A percentile compares a stretch with the other conserved stretches of the same genome.
phyloP scores from a whole-genome alignment of 257 asterid genomes.

The Jacaranda copaia region DNA sequence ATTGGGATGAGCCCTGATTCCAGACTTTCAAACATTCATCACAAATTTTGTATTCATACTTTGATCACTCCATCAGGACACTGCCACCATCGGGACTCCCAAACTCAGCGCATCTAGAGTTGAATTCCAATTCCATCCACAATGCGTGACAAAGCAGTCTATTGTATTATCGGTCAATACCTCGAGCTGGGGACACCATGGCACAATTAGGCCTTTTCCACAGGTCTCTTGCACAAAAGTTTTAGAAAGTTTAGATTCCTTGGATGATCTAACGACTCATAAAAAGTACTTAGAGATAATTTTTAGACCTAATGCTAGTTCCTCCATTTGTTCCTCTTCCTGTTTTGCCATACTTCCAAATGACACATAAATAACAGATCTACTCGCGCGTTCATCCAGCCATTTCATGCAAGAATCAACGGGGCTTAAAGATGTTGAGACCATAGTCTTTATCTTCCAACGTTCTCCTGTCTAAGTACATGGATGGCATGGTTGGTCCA shows the following conservation, averaged over 20 bases:
- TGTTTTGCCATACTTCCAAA: conserved; percentile 40
- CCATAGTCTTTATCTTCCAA: conserved; percentile 35
- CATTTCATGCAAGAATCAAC: conserved; percentile 34
- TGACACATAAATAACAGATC: conserved; percentile 40
- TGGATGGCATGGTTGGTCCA: conserved; percentile 44
- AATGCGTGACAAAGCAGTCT: conserved; percentile 43
- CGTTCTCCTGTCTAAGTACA: conserved; percentile 40
- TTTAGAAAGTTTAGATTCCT: conserved; percentile 37
- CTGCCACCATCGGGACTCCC: conserved; percentile 46
- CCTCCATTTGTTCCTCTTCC: conserved; percentile 36
- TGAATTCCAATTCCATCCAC: conserved; percentile 54
- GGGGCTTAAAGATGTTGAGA: conserved; percentile 35
- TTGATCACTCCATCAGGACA: conserved; percentile 46
- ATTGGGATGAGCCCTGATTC: conserved; percentile 17
- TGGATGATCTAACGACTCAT: conserved; percentile 45
- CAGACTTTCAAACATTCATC: conserved; percentile 43
- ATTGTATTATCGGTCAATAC: conserved; percentile 35
- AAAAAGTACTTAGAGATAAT: conserved; percentile 27
- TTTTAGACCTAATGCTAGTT: conserved; percentile 29
- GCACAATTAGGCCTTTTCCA: conserved; percentile 37
- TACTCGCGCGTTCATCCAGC: conserved; percentile 13
- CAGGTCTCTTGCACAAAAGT: conserved; percentile 13
- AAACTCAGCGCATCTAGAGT: conserved; percentile 41
- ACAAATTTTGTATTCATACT: conserved; percentile 38
- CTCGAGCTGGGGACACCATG: conserved; percentile 47